Evolutionary conservation across 352 stramenopile genomes (phyloP), one percentile per base, ranked within the genome.

Genomic region (Sclerospora graminicola): DNA sequence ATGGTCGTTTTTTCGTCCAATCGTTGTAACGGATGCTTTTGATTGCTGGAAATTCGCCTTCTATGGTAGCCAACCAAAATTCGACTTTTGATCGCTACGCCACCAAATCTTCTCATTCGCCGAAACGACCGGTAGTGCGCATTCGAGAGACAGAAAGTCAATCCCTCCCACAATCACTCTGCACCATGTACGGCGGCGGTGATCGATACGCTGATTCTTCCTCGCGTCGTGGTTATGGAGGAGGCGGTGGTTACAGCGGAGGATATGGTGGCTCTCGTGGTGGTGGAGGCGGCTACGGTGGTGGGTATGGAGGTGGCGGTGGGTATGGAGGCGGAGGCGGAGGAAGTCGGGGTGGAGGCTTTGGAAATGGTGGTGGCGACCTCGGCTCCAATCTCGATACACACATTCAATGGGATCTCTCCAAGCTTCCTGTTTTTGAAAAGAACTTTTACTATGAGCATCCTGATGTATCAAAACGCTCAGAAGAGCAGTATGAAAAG

Each of bases 401-500:
- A 7, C 82, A 95, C 43, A 98, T 99, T 70, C 80, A 98, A 55
- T 98, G 97, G 80, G 82, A 97, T 48, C 50, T 97, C 33, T 69
- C 83, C 18, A 82, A 96, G 55, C 72, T 99, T 8, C 89, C 94
- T 1, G 76, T 91, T 14, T 99, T 99, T 55, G 94, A 98, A 63
- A 98, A 99, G 67, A 98, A 99, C 61, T 99, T 99, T 54, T 99
- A 99, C 87, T 89, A 94, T 49, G 86, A 99, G 68, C 97, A 99
- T 72, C 96, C 96, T 13, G 91, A 97, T 51, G 95, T 99, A 16
- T 84, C 83, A 4, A 74, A 71, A n/a, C 80, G 95, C 41, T 72
- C 82, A 18, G 82, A 96, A 15, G 45, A 81, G 8, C 94, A 99
- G 36, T 89, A 94, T 38, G 73, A 95, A 5, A 57, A 70, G 2